Evolutionary conservation across 176 grass and related monocot genomes (phyloP).

Genomic region (Puccinellia tenuiflora): DNA sequence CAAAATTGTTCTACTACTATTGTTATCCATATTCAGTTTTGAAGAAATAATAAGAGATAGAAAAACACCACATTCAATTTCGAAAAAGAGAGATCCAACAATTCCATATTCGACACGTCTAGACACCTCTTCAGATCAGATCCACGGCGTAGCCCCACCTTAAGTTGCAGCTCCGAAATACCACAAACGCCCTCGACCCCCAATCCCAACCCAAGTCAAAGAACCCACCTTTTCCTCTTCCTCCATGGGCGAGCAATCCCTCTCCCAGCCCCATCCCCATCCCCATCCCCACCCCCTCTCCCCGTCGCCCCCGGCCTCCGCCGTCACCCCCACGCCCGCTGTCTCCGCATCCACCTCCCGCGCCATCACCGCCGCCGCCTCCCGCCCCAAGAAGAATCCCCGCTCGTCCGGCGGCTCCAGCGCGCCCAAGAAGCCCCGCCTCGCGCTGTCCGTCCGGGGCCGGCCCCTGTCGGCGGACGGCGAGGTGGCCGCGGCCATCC

Average conservation of each 20-base stretch:
- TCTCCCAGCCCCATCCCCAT: conserved; percentile 32
- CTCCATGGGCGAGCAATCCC: conserved; percentile 51
- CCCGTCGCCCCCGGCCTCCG: conserved; percentile 14
- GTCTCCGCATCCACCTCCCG: conserved; percentile 1
- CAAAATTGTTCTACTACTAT: no score
- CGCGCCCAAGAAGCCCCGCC: conserved; percentile 33
- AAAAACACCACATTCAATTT: no score
- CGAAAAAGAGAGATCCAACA: no score
- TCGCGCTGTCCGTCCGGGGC: conserved; percentile 20
- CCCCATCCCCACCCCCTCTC: conserved; percentile 1
- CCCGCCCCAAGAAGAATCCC: conserved; percentile 26
- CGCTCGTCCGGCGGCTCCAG: background rate
- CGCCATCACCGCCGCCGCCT: background rate
- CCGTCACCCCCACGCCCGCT: background rate
- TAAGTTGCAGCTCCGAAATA: conserved; percentile 15
- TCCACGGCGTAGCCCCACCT: background rate
- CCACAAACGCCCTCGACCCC: conserved; percentile 26
- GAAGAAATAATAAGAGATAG: no score
- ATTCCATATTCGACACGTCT: no score
- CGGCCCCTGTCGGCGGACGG: conserved; percentile 65
- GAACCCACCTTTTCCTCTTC: conserved; percentile 1
- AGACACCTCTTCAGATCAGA: background rate
- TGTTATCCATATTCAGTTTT: no score
- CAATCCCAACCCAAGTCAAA: background rate
- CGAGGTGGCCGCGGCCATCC: conserved; percentile 55